A percentile compares a stretch with the other conserved stretches of the same genome.
These are phyloP conservation scores for Cyclotella choctawhatcheeana DNA, from an alignment of 108 stramenopile species.

Conservation along the genomic window DNA sequence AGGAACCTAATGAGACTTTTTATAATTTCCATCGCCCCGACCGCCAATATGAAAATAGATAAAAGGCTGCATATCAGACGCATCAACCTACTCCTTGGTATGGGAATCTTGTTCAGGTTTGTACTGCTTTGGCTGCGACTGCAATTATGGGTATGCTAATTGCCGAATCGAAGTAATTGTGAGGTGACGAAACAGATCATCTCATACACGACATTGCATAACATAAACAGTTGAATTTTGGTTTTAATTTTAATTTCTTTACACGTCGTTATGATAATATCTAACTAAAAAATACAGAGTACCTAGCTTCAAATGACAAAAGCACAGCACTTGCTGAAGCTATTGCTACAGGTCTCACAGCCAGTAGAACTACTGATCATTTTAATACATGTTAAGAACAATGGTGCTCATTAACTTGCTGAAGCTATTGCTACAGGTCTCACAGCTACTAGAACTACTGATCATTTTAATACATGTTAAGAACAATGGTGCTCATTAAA, in stretches of 20 bases:
- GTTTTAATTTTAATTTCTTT: slow-evolving; percentile 1
- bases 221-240: slow-evolving; percentile 1
- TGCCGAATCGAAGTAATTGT: slow-evolving; percentile 28
- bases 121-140: slow-evolving; percentile 74
- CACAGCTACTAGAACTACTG: too few species aligned
- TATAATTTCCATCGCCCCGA: slow-evolving; percentile 88
- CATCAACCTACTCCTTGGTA: slow-evolving; percentile 39
- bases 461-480: too few species aligned
- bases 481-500: too few species aligned
- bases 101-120: slow-evolving; percentile 54
- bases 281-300: not conserved
- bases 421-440: too few species aligned
- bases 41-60: slow-evolving; percentile 33
- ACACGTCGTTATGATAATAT: not conserved
- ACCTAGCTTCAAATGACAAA: too few species aligned
- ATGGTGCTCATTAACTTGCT: too few species aligned
- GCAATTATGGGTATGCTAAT: slow-evolving; percentile 47
- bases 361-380: too few species aligned
- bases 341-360: too few species aligned
- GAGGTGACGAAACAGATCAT: too few species aligned
- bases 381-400: too few species aligned
- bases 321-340: too few species aligned
- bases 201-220: too few species aligned
- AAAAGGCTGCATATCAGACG: slow-evolving; percentile 15
- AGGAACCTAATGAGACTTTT: slow-evolving; percentile 91